Evolutionary conservation across 1,284 basidiomycete genomes (phyloP).

Genomic region (Melanopsichium pennsylvanicum): DNA sequence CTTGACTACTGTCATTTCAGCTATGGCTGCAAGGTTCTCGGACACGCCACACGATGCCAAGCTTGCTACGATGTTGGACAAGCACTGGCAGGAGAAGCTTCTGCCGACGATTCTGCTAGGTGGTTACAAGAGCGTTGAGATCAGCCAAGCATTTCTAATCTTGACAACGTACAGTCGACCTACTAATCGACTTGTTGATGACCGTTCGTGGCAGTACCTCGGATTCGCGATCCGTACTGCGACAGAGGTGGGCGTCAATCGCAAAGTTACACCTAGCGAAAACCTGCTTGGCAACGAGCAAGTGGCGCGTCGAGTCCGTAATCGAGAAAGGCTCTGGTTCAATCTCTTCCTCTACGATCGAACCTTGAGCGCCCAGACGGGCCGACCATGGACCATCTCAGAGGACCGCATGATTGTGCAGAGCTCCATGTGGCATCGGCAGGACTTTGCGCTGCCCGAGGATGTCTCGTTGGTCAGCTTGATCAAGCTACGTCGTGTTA

Average conservation of each 20-base stretch:
- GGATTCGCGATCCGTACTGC: conserved; percentile 58
- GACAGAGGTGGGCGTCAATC: conserved; percentile 58
- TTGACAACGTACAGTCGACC: conserved; percentile 54
- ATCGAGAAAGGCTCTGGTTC: conserved; percentile 54
- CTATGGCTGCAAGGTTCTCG: conserved; percentile 52
- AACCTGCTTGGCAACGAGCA: conserved; percentile 49
- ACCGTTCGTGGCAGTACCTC: conserved; percentile 59
- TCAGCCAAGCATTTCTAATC: conserved; percentile 56
- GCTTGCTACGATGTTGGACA: conserved; percentile 47
- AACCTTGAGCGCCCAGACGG: conserved; percentile 53
- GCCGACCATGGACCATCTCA: conserved; percentile 54
- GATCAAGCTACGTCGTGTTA: conserved; percentile 50
- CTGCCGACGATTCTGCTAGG: conserved; percentile 52
- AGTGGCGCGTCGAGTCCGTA: conserved; percentile 51
- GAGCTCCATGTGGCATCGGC: conserved; percentile 53
- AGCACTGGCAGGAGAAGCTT: conserved; percentile 52
- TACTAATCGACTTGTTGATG: conserved; percentile 53
- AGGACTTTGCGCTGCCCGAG: conserved; percentile 55
- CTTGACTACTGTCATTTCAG: conserved; percentile 53
- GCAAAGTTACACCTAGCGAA: conserved; percentile 46
- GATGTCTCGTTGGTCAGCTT: conserved; percentile 54
- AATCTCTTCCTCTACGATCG: conserved; percentile 58
- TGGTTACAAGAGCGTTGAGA: conserved; percentile 60
- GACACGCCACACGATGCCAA: conserved; percentile 48
- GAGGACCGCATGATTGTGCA: conserved; percentile 50